These are phyloP conservation scores for Boletus pseudopeckii DNA, from an alignment of 768 basidiomycete genomes.

Conservation along the genomic window DNA sequence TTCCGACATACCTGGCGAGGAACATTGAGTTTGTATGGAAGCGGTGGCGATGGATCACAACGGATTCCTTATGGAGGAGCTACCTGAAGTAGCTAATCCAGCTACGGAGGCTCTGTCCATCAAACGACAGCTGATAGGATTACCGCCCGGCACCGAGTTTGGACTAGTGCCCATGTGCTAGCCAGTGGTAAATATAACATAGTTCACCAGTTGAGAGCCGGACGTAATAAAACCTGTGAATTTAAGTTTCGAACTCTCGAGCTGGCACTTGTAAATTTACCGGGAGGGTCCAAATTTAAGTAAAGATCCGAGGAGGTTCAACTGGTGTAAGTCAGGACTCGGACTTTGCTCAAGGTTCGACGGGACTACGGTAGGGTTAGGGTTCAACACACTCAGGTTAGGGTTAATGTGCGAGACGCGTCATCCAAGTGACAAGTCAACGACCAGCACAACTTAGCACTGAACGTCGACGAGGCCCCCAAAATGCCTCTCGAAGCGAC, in stretches of 20 bases:
- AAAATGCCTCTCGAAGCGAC: constrained; percentile 97
- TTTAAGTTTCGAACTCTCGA: too few species aligned
- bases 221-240: not conserved
- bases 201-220: not conserved
- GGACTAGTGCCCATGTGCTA: not conserved
- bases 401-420: constrained; percentile 25
- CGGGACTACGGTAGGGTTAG: constrained; percentile 1
- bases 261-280: not conserved
- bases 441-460: constrained; percentile 2
- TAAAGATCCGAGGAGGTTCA: too few species aligned
- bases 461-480: constrained; percentile 12
- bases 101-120: not conserved
- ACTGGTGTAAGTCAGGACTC: too few species aligned
- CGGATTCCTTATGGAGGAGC: not conserved
- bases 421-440: constrained; percentile 15
- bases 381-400: constrained; percentile 14
- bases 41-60: not conserved
- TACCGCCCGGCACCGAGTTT: not conserved
- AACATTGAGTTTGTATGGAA: not conserved
- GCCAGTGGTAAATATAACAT: not conserved
- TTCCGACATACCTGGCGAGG: not conserved
- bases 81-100: not conserved
- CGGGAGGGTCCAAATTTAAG: not conserved
- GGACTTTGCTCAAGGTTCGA: not conserved
- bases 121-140: not conserved